phyloP scores from a whole-genome alignment of 192 early-diverging fungal species.

The Helicostylum pulchrum region DNA sequence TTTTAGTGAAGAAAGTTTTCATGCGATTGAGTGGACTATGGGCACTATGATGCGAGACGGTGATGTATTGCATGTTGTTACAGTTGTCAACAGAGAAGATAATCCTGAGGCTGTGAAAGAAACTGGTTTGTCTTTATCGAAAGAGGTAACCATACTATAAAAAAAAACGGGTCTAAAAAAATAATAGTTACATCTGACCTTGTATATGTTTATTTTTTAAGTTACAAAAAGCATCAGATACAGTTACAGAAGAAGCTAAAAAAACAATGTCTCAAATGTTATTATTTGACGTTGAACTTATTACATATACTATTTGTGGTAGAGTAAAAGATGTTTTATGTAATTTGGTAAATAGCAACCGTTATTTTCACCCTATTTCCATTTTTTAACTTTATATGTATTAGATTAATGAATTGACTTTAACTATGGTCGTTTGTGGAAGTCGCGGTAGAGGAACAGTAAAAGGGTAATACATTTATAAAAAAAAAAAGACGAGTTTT shows the following conservation, averaged over 20 bases:
- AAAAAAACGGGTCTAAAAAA: background rate
- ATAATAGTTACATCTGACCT: background rate
- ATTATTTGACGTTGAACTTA: constrained; percentile 30
- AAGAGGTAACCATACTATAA: constrained; percentile 19
- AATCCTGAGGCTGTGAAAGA: constrained; percentile 27
- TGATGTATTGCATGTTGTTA: constrained; percentile 46
- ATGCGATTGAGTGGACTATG: constrained; percentile 49
- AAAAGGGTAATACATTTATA: constrained; percentile 43
- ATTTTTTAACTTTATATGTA: background rate
- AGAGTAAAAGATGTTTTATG: constrained; percentile 31
- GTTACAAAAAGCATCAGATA: constrained; percentile 30
- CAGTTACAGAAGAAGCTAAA: constrained; percentile 19
- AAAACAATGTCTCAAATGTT: constrained; percentile 30
- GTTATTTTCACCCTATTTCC: background rate
- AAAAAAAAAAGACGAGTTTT: background rate
- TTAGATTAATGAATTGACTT: constrained; percentile 43
- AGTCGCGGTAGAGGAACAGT: constrained; percentile 43
- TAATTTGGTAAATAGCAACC: constrained; percentile 16
- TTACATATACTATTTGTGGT: constrained; percentile 27
- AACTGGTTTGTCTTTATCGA: constrained; percentile 23
- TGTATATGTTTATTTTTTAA: constrained; percentile 1
- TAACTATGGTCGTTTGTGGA: constrained; percentile 50
- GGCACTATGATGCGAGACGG: constrained; percentile 50
- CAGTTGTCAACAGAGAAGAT: constrained; percentile 45
- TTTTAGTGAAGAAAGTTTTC: constrained; percentile 47